A percentile compares a stretch with the other conserved stretches of the same genome.
These are phyloP conservation scores for Lodderomyces elongisporus DNA, from an alignment of 1,139 yeast genomes.

Conservation along the genomic window DNA sequence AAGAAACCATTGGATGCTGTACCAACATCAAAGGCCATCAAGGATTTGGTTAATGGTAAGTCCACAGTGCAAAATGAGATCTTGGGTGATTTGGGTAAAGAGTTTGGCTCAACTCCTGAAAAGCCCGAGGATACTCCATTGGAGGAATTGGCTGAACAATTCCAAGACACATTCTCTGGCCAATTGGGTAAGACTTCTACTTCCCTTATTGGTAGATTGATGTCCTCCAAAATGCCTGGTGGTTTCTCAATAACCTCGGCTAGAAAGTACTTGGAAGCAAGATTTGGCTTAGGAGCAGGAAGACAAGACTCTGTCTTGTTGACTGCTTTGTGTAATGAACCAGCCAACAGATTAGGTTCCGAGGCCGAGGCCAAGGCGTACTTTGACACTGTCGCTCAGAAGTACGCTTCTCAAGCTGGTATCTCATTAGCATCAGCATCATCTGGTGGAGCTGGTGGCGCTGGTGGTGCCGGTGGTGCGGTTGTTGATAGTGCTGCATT, in stretches of 20 bases:
- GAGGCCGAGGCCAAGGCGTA: slow-evolving; percentile 89
- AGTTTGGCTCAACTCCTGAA: slow-evolving; percentile 96
- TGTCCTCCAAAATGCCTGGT: slow-evolving; percentile 98
- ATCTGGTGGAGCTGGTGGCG: slow-evolving; percentile 44
- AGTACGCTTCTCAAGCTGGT: slow-evolving; percentile 81
- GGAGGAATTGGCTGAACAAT: slow-evolving; percentile 88
- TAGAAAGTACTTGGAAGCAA: slow-evolving; percentile 82
- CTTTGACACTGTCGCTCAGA: slow-evolving; percentile 75
- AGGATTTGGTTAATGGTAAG: slow-evolving; percentile 96
- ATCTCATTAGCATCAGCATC: slow-evolving; percentile 64
- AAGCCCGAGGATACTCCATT: slow-evolving; percentile 98
- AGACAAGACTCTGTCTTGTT: slow-evolving; percentile 90
- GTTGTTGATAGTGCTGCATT: slow-evolving; percentile 94
- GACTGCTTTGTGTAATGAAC: slow-evolving; percentile 82
- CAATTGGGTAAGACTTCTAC: slow-evolving; percentile 89
- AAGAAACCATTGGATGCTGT: slow-evolving; percentile 84
- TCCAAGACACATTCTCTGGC: slow-evolving; percentile 88
- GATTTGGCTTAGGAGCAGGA: slow-evolving; percentile 89
- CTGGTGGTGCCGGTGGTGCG: slow-evolving; percentile 76
- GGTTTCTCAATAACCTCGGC: slow-evolving; percentile 91
- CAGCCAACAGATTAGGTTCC: slow-evolving; percentile 77
- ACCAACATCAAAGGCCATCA: slow-evolving; percentile 87
- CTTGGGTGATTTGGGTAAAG: slow-evolving; percentile 96
- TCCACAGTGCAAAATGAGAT: slow-evolving; percentile 98
- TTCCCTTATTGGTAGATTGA: slow-evolving; percentile 81